Percentiles rank a stretch among this genome's conserved stretches.
These are phyloP conservation scores for Phoma sp. DNA, from an alignment of 2,329 filamentous ascomycete species.

Conservation along the genomic window DNA sequence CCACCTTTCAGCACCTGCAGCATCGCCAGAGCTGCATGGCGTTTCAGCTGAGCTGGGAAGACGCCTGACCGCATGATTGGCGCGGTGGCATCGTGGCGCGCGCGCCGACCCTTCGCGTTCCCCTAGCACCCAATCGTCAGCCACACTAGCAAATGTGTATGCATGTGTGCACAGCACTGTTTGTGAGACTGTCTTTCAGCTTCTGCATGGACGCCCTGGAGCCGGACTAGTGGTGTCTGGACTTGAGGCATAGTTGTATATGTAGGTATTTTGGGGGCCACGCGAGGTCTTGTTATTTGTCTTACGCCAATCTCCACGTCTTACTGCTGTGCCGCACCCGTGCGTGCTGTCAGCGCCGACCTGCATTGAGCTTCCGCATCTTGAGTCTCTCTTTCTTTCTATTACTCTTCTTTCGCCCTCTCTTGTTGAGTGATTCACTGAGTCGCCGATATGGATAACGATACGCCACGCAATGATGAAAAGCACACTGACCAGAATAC, in stretches of 20 bases:
- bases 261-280: constrained; percentile 4
- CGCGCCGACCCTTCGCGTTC: constrained; percentile 7
- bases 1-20: constrained; percentile 3
- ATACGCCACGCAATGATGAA: background rate
- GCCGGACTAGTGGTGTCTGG: background rate
- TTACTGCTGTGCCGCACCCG: constrained; percentile 11
- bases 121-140: constrained; percentile 7
- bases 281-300: constrained; percentile 1
- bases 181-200: constrained; percentile 2
- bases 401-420: background rate
- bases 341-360: constrained; percentile 2
- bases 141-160: background rate
- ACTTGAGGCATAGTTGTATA: background rate
- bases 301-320: constrained; percentile 13
- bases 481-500: constrained; percentile 2
- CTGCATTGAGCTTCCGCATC: background rate
- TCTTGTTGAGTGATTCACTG: background rate
- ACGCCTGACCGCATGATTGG: constrained; percentile 7
- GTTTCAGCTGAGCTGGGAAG: background rate
- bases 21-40: constrained; percentile 6
- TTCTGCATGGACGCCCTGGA: constrained; percentile 2
- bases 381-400: background rate
- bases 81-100: constrained; percentile 1
- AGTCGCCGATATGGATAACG: constrained; percentile 1
- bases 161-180: background rate